Conservation (phyloP, 1,284 basidiomycete genomes). For the Marasmius tenuissimus region DNA sequence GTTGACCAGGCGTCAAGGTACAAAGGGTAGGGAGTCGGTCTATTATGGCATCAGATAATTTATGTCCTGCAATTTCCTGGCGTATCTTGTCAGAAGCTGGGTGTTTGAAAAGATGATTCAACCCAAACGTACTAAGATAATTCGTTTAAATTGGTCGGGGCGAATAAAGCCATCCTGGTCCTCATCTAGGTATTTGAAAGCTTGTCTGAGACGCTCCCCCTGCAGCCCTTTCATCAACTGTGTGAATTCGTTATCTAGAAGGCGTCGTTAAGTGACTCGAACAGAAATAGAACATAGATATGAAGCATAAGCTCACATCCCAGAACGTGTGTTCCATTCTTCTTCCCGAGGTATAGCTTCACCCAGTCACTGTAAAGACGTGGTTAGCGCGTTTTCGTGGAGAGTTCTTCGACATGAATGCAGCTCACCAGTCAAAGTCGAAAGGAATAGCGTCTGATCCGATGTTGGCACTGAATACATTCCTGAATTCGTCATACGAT, state of each 20-base stretch:
- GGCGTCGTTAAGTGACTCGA: constrained; percentile 9
- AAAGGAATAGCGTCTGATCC: constrained; percentile 86
- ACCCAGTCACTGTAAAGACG: constrained; percentile 76
- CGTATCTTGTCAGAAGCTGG: background rate
- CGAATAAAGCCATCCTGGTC: constrained; percentile 90
- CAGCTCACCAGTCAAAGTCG: constrained; percentile 81
- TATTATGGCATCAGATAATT: constrained; percentile 88
- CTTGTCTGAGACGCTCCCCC: constrained; percentile 92
- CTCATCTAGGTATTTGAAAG: constrained; percentile 86
- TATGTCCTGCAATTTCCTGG: constrained; percentile 92
- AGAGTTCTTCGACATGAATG: constrained; percentile 1
- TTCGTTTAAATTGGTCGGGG: constrained; percentile 90
- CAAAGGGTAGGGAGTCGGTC: constrained; percentile 88
- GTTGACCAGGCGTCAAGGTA: constrained; percentile 82
- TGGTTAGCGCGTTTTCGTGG: constrained; percentile 3
- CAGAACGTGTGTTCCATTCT: constrained; percentile 85
- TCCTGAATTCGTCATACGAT: constrained; percentile 91
- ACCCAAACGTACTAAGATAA: constrained; percentile 70
- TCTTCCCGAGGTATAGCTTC: constrained; percentile 90
- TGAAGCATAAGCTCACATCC: constrained; percentile 66
- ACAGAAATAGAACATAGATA: constrained; percentile 4
- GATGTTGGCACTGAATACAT: constrained; percentile 82
- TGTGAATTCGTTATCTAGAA: constrained; percentile 88
- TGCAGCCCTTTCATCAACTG: constrained; percentile 96
- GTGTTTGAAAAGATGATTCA: background rate